Conservation (phyloP, 2,329 filamentous ascomycete species). For the Coniochaeta sp. region DNA sequence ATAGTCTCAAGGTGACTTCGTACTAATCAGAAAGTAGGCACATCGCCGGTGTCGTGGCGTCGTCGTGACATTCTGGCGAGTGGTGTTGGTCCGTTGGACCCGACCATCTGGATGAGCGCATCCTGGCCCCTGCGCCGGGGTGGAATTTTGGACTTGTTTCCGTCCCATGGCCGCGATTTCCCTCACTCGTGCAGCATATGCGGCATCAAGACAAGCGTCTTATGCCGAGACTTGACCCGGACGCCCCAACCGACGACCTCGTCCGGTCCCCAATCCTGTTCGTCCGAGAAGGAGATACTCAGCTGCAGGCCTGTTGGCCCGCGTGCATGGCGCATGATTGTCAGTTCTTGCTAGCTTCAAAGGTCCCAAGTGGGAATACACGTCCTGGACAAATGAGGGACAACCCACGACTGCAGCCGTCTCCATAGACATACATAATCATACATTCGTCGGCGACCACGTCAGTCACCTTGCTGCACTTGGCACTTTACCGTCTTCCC, state of each 20-base stretch:
- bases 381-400: not conserved
- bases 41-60: not conserved
- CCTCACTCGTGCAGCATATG: not conserved
- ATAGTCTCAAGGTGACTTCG: not conserved
- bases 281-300: not conserved
- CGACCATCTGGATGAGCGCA: not conserved
- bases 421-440: not conserved
- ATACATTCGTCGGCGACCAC: not conserved
- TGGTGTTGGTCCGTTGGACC: not conserved
- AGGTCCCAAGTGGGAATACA: not conserved
- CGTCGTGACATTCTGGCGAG: not conserved
- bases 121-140: not conserved
- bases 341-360: not conserved
- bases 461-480: not conserved
- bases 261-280: not conserved
- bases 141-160: not conserved
- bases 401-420: not conserved
- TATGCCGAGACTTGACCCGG: not conserved
- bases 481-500: not conserved
- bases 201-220: not conserved
- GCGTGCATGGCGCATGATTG: not conserved
- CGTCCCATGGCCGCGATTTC: not conserved
- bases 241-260: not conserved
- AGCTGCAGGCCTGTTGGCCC: not conserved
- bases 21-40: not conserved